phyloP scores from a whole-genome alignment of 148 eudicot genomes.

The Nepenthes mirabilis region DNA sequence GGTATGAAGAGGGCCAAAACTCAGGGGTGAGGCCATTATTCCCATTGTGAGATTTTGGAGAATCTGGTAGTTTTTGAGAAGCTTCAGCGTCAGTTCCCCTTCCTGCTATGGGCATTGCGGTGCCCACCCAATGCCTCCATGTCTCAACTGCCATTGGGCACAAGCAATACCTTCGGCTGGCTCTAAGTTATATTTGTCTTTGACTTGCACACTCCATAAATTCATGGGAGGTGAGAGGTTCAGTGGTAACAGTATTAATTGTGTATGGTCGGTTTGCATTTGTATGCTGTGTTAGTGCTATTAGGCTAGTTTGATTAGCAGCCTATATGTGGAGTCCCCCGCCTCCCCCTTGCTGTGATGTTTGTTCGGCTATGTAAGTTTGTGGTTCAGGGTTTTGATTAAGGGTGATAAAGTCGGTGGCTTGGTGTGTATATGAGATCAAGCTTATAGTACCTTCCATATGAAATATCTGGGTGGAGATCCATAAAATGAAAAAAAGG shows the following conservation, averaged over 20 bases:
- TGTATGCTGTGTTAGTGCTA: too few relatives aligned
- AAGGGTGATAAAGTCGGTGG: too few relatives aligned
- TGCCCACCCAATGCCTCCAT: neutral
- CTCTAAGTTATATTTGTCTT: neutral
- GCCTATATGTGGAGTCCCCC: too few relatives aligned
- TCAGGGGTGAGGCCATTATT: conserved; percentile 27
- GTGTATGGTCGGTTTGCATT: too few relatives aligned
- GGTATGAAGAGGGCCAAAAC: conserved; percentile 98
- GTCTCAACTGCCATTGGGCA: conserved; percentile 1
- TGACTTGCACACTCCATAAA: neutral
- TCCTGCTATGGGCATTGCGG: neutral
- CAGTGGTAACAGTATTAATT: neutral
- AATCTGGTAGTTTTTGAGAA: neutral
- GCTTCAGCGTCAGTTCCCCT: neutral
- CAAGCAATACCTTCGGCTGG: neutral
- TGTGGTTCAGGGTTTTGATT: too few relatives aligned
- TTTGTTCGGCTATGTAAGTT: too few relatives aligned
- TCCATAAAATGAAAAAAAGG: too few relatives aligned
- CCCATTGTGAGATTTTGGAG: neutral
- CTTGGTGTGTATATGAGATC: too few relatives aligned
- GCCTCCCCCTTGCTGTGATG: too few relatives aligned
- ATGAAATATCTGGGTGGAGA: too few relatives aligned
- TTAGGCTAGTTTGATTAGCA: too few relatives aligned
- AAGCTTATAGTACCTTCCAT: too few relatives aligned
- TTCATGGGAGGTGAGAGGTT: neutral